Conservation (phyloP, 257 asterid genomes). For the Fraxinus anomala region DNA sequence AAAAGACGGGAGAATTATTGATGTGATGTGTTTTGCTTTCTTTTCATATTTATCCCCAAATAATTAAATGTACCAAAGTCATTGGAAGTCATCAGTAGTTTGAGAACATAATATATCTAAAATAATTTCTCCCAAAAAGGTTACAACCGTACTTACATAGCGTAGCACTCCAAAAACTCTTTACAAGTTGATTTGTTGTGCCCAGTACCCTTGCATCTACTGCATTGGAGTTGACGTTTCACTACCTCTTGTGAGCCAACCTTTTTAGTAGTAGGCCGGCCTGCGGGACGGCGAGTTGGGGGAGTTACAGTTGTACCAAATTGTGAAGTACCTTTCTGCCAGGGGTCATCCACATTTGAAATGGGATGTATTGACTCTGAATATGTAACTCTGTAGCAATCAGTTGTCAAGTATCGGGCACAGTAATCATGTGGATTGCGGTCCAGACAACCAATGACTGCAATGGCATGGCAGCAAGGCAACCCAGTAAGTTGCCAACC, state of each 20-base stretch:
- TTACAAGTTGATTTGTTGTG: conserved; percentile 95
- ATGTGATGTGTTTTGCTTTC: too few relatives aligned
- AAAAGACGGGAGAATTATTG: too few relatives aligned
- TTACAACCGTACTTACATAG: conserved; percentile 27
- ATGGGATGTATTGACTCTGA: conserved; percentile 70
- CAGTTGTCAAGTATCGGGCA: conserved; percentile 64
- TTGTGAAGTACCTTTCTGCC: conserved; percentile 45
- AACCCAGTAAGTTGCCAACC: conserved; percentile 77
- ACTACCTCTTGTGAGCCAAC: conserved; percentile 58
- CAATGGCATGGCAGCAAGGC: conserved; percentile 86
- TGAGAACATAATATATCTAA: conserved; percentile 26
- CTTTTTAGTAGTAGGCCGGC: conserved; percentile 78
- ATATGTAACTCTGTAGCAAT: conserved; percentile 66
- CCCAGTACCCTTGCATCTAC: conserved; percentile 88
- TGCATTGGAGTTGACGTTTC: conserved; percentile 84
- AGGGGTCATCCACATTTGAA: conserved; percentile 44
- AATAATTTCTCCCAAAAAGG: conserved; percentile 9
- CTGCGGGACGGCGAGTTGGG: conserved; percentile 94
- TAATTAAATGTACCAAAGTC: too few relatives aligned
- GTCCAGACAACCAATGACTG: conserved; percentile 51
- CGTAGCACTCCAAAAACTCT: conserved; percentile 62
- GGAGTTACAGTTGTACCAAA: conserved; percentile 69
- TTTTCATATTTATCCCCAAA: too few relatives aligned
- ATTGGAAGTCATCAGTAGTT: neutral
- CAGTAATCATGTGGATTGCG: conserved; percentile 68